Base-by-base conservation (phyloP, 148 eudicot species). In the Vaccinium corymbosum region DNA sequence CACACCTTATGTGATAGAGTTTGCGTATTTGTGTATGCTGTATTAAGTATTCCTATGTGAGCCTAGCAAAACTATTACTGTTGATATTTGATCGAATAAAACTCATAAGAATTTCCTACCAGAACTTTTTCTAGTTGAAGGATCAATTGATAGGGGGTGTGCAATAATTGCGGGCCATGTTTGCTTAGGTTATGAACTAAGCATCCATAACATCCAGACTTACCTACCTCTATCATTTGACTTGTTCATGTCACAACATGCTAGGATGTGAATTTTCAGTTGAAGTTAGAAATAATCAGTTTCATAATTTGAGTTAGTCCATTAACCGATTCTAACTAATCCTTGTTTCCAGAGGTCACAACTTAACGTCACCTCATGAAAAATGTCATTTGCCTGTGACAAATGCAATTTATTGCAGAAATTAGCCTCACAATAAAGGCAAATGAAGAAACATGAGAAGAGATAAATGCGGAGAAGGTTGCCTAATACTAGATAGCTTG, bases 161-260 rank as follows among this genome's bases (percentile, higher is more conserved):
- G 46, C 25, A 61, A 80, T 84, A 61, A 79, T 84, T 38, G 61
- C 50, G 42, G 77, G 9, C 50, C 50, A 66, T 66, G 71, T 48
- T 84, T 72, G 71, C 27, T 85, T 84, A 22, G 79, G 57, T 66
- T 90, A 51, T 78, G 53, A 61, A 70, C 12, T 74, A 82, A 87
- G 86, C 86, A 83, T 87, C 46, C 59, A 27, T 70, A 87, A 85
- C 86, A 83, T 87, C 46, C 59, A 27, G 70, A 48, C 68, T 14
- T 66, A 72, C 71, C 90, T 83, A 86, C 87, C 86, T 73, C 70
- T 83, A 76, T 29, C 78, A 82, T 80, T 79, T 3, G 35, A 27
- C 82, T 38, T 55, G 25, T 75, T 82, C 25, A 53, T 35, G 1
- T 79, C 6, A 0, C 22, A 25, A 49, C 22, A 32, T 64, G 19